Conservation (phyloP, 352 stramenopile species). For the Phytopythium boreale region DNA sequence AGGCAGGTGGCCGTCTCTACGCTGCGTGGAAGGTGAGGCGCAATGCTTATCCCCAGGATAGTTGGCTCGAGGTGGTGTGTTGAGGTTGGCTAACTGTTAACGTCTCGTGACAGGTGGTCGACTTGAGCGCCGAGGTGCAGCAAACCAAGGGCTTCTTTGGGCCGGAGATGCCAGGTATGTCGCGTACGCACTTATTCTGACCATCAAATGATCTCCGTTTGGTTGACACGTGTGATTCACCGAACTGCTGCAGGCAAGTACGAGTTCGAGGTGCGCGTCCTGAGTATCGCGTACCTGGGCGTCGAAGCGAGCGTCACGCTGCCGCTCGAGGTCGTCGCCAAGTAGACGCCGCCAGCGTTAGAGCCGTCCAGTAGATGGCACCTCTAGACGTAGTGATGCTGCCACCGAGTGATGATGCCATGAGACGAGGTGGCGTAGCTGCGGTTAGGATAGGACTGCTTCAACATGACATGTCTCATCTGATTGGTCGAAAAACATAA, state of each 20-base stretch:
- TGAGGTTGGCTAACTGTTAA: conserved; percentile 1
- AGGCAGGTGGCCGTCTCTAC: conserved; percentile 50
- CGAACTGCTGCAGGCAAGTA: conserved; percentile 42
- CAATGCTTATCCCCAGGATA: background rate
- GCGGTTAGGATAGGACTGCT: no score
- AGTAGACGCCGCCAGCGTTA: background rate
- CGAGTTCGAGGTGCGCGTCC: conserved; percentile 70
- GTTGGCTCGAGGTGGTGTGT: background rate
- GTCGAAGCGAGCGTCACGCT: conserved; percentile 38
- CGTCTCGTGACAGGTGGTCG: conserved; percentile 30
- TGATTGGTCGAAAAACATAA: no score
- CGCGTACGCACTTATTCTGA: background rate
- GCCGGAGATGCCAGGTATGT: conserved; percentile 47
- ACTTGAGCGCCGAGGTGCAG: conserved; percentile 45
- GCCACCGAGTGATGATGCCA: no score
- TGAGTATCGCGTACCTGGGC: conserved; percentile 63
- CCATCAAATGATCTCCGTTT: background rate
- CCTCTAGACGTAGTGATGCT: no score
- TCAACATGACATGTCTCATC: no score
- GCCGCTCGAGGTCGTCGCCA: conserved; percentile 34
- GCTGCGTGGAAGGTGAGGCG: conserved; percentile 58
- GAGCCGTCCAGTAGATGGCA: no score
- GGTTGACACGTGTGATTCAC: background rate
- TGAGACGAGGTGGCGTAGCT: no score
- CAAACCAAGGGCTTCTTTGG: conserved; percentile 65